A percentile compares a stretch with the other conserved stretches of the same genome.
These are phyloP conservation scores for Cladosporium velox DNA, from an alignment of 2,329 filamentous ascomycete species.

Conservation along the genomic window DNA sequence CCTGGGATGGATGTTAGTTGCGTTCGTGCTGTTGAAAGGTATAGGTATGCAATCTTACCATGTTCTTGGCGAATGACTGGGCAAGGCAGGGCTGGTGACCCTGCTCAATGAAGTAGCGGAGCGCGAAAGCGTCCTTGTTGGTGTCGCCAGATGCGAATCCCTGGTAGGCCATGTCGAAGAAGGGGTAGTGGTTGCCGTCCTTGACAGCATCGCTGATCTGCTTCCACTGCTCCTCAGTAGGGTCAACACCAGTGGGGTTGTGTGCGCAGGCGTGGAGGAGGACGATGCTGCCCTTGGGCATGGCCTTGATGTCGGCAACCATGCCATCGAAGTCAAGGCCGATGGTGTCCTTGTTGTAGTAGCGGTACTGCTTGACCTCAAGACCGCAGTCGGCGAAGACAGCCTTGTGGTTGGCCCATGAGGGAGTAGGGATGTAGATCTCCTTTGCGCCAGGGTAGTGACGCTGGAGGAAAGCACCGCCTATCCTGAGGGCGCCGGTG, in stretches of 20 bases:
- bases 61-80: conserved; percentile 99
- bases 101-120: conserved; percentile 89
- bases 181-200: conserved; percentile 82
- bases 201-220: conserved; percentile 86
- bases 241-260: conserved; percentile 97
- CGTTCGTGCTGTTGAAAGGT: not conserved
- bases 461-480: conserved; percentile 86
- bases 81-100: conserved; percentile 85
- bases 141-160: conserved; percentile 93
- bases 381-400: conserved; percentile 94
- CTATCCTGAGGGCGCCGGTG: conserved; percentile 92
- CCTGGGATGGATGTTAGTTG: conserved; percentile 51
- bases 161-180: conserved; percentile 99
- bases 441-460: conserved; percentile 91
- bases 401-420: conserved; percentile 97
- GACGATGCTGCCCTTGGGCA: conserved; percentile 83
- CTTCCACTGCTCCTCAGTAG: conserved; percentile 87
- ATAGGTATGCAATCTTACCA: conserved; percentile 58
- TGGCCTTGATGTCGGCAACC: conserved; percentile 83
- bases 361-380: conserved; percentile 90
- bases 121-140: conserved; percentile 87
- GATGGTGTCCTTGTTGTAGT: conserved; percentile 99
- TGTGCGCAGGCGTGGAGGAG: conserved; percentile 96
- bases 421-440: conserved; percentile 94
- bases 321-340: conserved; percentile 96